phyloP scores from a whole-genome alignment of 345 rosid genomes.

The Eucalyptus curtisii region DNA sequence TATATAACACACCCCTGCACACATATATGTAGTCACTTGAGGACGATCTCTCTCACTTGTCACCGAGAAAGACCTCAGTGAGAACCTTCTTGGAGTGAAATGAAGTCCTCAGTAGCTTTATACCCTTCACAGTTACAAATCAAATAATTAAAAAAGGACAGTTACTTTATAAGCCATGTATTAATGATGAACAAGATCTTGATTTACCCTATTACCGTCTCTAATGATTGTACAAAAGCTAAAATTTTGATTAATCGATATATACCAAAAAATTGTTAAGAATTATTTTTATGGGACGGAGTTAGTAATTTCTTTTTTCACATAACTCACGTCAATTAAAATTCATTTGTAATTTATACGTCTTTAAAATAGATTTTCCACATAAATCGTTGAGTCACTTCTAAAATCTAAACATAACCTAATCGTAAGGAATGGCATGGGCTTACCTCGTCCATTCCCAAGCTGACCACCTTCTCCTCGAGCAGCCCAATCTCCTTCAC shows the following conservation, averaged over 20 bases:
- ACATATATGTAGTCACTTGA: neutral
- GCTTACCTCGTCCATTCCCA: too few species aligned
- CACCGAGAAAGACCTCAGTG: slow-evolving; percentile 1
- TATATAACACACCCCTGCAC: too few species aligned
- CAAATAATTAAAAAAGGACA: neutral
- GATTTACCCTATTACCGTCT: neutral
- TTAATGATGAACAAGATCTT: neutral
- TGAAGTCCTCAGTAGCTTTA: slow-evolving; percentile 10
- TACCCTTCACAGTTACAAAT: neutral
- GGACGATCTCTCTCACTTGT: neutral
- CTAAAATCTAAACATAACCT: too few species aligned
- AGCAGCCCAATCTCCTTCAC: too few species aligned
- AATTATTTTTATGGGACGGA: neutral
- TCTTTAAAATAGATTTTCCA: too few species aligned
- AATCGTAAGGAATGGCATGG: too few species aligned
- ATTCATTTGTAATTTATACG: too few species aligned
- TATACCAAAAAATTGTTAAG: neutral
- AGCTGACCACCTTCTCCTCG: too few species aligned
- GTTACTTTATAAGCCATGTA: neutral
- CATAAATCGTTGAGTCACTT: too few species aligned
- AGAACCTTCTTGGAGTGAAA: slow-evolving; percentile 7
- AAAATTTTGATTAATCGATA: neutral
- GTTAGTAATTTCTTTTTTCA: neutral
- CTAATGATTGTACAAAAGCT: neutral
- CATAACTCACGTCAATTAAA: too few species aligned